A percentile compares a stretch with the other conserved stretches of the same genome.
These are phyloP conservation scores for Trichoderma virens DNA, from an alignment of 495 filamentous ascomycete genomes.

Conservation along the genomic window DNA sequence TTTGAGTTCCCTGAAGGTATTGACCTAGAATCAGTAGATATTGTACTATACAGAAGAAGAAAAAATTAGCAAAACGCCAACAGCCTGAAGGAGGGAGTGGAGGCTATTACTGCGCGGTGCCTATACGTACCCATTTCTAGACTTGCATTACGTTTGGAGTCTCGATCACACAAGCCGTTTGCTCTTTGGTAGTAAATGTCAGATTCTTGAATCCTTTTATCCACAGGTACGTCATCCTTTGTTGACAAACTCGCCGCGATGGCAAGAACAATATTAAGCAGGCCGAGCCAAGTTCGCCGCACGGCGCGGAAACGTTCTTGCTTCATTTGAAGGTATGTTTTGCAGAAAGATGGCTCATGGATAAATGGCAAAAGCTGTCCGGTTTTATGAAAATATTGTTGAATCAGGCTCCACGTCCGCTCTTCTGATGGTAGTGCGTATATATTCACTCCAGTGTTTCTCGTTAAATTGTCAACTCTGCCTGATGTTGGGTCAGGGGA, in stretches of 20 bases:
- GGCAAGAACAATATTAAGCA: background rate
- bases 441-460: background rate
- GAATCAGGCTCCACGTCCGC: background rate
- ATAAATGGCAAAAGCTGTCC: background rate
- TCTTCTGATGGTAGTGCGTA: background rate
- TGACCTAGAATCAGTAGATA: background rate
- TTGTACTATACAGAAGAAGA: background rate
- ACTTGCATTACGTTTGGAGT: background rate
- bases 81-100: too few species aligned
- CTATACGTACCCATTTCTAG: background rate
- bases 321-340: background rate
- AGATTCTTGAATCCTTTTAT: background rate
- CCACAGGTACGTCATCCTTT: background rate
- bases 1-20: background rate
- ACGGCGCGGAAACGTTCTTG: background rate
- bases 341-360: background rate
- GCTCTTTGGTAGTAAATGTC: background rate
- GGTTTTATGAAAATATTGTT: background rate
- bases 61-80: background rate
- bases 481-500: background rate
- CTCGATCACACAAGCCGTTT: background rate
- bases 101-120: background rate
- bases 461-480: background rate
- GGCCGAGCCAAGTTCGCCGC: background rate
- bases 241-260: background rate